Base-by-base conservation (phyloP, 495 filamentous ascomycete genomes). In the Hypomontagnella monticulosa region DNA sequence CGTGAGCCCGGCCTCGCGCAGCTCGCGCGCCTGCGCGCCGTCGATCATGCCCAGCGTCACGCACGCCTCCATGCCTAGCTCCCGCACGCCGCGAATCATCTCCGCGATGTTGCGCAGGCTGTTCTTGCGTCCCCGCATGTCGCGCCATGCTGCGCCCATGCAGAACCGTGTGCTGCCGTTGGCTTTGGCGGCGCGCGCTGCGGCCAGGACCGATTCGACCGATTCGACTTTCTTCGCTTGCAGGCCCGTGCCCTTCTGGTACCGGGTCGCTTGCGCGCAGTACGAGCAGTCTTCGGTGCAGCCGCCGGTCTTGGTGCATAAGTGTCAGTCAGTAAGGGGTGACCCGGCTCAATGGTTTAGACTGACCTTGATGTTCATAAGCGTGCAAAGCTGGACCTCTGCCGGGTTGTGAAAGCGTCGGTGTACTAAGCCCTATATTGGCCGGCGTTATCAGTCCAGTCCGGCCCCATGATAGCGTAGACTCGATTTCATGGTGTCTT, bases 1-100 rank as follows among this genome's bases (percentile, higher is more conserved):
- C 11, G 92, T 96, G 63, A 96, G 73, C 0, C 92, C 92, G 0
- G 92, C 92, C n/a, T 85, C 87, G 60, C 88, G 89, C 53, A 96
- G 80, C 76, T 93, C 90, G 73, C 84, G 82, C 27, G 92, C 92
- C 77, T 94, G 92, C 58, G 78, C 76, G 14, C 79, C 79, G 75
- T 93, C 89, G 63, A 96, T 91, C 91, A 96, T 96, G 51, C 92
- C 92, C 14, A 96, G 81, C 9, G 92, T 96, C 9, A 96, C 92
- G 74, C 92, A 94, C 16, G 87, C 87, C 72, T 96, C 92, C 90
- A 96, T 92, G 34, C 85, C 89, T 83, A 96, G 84, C 0, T 77
- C 90, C 33, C 88, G 80, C 14, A 96, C 89, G 0, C 92, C 91
- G 10, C 84, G 78, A 2, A 96, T 84, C 92, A 96, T 96, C 51